Conservation (phyloP, 2,329 filamentous ascomycete species). For the Chaetomiaceae sp. region DNA sequence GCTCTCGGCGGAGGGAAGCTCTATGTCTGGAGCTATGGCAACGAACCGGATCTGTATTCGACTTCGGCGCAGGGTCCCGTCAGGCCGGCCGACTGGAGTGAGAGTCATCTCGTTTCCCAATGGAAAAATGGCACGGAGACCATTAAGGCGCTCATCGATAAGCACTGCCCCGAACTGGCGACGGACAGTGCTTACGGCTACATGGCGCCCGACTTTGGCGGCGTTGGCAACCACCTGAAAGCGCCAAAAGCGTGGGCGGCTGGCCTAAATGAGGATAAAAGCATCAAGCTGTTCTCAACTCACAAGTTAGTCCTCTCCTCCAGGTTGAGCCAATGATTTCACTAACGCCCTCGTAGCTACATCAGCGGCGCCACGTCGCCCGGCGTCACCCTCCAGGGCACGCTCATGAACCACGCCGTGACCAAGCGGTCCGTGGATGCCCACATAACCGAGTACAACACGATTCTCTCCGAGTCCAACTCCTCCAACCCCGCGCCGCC, state of each 20-base stretch:
- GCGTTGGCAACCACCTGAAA: conserved; percentile 45
- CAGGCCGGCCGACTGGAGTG: conserved; percentile 47
- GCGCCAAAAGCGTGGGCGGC: conserved; percentile 44
- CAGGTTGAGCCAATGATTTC: background rate
- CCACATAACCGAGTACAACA: conserved; percentile 42
- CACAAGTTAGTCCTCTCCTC: conserved; percentile 45
- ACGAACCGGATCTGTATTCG: conserved; percentile 56
- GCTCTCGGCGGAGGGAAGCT: conserved; percentile 46
- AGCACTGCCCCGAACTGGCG: conserved; percentile 45
- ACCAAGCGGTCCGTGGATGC: conserved; percentile 43
- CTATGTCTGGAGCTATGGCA: conserved; percentile 57
- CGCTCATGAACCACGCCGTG: conserved; percentile 57
- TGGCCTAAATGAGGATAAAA: conserved; percentile 43
- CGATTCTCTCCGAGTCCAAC: conserved; percentile 32
- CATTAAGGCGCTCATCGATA: conserved; percentile 40
- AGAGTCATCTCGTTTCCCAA: conserved; percentile 48
- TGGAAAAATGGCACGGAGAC: conserved; percentile 50
- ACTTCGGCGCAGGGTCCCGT: conserved; percentile 46
- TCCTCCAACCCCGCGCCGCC: conserved; percentile 31
- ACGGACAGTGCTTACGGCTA: conserved; percentile 40
- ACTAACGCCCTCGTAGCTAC: conserved; percentile 39
- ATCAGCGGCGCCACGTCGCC: conserved; percentile 53
- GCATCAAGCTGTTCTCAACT: conserved; percentile 49
- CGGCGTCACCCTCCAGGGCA: conserved; percentile 55
- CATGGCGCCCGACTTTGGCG: conserved; percentile 54